Base-by-base conservation (phyloP, 106 monocot genomes). In the Dendrobium chrysotoxum region DNA sequence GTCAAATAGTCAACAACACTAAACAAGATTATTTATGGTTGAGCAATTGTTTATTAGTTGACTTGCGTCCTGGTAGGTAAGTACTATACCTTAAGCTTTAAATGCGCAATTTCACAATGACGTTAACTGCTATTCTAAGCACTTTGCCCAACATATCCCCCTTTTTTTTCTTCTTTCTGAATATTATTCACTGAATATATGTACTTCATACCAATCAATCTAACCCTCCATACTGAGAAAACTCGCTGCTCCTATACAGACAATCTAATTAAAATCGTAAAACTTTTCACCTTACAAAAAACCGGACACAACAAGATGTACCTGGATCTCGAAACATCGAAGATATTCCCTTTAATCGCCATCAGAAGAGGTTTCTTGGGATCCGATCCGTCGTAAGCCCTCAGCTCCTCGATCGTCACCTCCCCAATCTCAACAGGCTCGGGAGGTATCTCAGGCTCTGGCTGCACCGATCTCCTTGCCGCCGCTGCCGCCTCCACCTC, bases 261-360 rank as follows among this genome's bases (percentile, higher is more conserved):
- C 61, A 61, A 61, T 61, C 61, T 61, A 8, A 50, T 5, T 23
- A 61, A 61, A n/a, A 61, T 21, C 61, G n/a, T 7, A 5, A 61
- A 61, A 23, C 61, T 20, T 23, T 21, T 21, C 21, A n/a, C 61
- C 11, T 21, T n/a, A 61, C 5, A 21, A 4, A 61, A 21, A 35
- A 15, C 70, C 70, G 5, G 61, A 61, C 61, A 20, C 61, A 20
- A 61, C 28, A 68, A 68, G 11, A 28, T 25, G 23, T 74, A 93
- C 95, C 95, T 90, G 9, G 85, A 87, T 28, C 38, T 80, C 5
- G 92, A 90, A 71, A 95, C 90, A 68, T 95, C 90, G 84, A 87
- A 95, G 80, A 95, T 80, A 53, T 88, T 88, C n/a, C 95, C 92
- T 78, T 88, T 90, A 82, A 95, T 95, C 66, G 90, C 85, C 86